phyloP scores from a whole-genome alignment of 2,329 filamentous ascomycete species.

The Curvularia eragrostidis region DNA sequence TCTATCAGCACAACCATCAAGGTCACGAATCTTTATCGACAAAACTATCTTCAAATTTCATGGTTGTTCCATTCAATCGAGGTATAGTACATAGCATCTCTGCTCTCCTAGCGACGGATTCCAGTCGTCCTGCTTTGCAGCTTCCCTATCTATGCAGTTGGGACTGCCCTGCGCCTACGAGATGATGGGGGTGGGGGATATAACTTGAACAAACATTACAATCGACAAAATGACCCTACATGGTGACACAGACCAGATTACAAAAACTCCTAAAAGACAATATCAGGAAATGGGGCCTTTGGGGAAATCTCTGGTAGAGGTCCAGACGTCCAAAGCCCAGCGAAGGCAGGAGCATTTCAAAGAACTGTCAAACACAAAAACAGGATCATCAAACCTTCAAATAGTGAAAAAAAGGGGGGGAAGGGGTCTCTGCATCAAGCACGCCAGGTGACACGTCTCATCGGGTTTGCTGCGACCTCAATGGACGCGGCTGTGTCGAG shows the following conservation, averaged over 20 bases:
- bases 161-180: constrained; percentile 10
- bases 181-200: not conserved
- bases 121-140: constrained; percentile 13
- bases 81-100: not conserved
- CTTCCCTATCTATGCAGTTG: constrained; percentile 15
- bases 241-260: constrained; percentile 1
- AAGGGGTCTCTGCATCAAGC: not conserved
- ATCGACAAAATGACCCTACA: constrained; percentile 9
- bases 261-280: constrained; percentile 8
- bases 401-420: not conserved
- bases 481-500: not conserved
- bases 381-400: not conserved
- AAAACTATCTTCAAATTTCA: not conserved
- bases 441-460: not conserved
- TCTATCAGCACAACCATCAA: not conserved
- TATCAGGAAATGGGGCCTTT: not conserved
- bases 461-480: not conserved
- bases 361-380: not conserved
- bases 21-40: not conserved
- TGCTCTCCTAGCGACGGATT: constrained; percentile 1
- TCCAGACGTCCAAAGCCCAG: not conserved
- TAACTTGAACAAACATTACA: constrained; percentile 1
- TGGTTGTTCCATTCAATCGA: not conserved
- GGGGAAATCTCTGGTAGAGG: not conserved
- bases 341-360: not conserved